Evolutionary conservation across 768 basidiomycete species (phyloP), one percentile per base, ranked within the genome.

Genomic region (Tylopilus felleus): DNA sequence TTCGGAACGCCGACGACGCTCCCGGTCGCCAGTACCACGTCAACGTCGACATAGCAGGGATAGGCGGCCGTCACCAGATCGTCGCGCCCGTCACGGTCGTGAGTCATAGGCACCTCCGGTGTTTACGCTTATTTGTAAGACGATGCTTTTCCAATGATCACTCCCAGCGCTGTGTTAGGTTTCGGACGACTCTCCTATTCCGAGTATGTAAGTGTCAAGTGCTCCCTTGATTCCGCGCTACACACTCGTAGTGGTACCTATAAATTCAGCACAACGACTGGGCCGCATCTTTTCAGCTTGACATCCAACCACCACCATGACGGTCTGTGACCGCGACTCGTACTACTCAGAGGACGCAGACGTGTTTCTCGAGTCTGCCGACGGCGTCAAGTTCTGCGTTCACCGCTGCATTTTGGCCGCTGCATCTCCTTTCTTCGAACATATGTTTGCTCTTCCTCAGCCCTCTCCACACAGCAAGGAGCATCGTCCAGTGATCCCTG

Each of bases 381-480:
- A 68, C 48, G 67, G 64, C 5, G 71, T 76, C 47, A 76, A 81
- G 59, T 87, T 88, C 62, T 77, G 73, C 39, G 79, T 83, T 29
- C 87, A 87, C 68, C 75, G 76, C 55, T 80, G 77, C 65, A 77
- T 90, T 56, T 78, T 90, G 45, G 71, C 80, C 12, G 73, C 75
- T 5, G 83, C 84, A 1, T 89, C 88, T 6, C 76, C 82, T 2
- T 85, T 89, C 70, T 90, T 89, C 68, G 65, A 69, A 48, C 79
- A 84, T 51, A 82, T 88, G 83, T 84, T 90, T 62, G 67, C 80
- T 21, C 71, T 88, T 17, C 85, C 87, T 5, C 85, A 87, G 57
- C 70, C 76, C 12, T 55, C 60, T 39, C 42, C 68, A 52, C 60
- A 65, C 41, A 29, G 41, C 33, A 59, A 69, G 38, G 62, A 63